These are phyloP conservation scores for Nicotiana knightiana DNA, from an alignment of 257 asterid genomes.

Conservation along the genomic window DNA sequence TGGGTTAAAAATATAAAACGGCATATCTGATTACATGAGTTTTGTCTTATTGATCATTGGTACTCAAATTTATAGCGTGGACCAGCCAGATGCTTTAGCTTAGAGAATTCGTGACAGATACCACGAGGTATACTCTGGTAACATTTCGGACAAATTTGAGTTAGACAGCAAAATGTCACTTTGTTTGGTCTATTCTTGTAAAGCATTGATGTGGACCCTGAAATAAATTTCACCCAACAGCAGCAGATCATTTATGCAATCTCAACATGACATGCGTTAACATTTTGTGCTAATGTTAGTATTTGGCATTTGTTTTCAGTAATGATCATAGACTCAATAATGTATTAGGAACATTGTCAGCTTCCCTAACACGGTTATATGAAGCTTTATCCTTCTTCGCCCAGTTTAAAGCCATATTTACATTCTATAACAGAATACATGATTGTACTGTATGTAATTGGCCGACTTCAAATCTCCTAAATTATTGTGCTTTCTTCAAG, in stretches of 20 bases:
- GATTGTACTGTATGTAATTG: background rate
- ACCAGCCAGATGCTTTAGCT: background rate
- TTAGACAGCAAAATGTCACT: background rate
- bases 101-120: background rate
- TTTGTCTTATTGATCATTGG: background rate
- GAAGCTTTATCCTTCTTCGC: background rate
- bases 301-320: background rate
- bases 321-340: background rate
- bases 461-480: background rate
- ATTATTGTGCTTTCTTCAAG: background rate
- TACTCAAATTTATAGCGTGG: background rate
- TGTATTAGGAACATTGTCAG: background rate
- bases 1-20: background rate
- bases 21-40: background rate
- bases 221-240: background rate
- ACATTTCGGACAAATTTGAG: background rate
- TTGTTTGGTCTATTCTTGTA: background rate
- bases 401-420: background rate
- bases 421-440: background rate
- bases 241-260: background rate
- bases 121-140: background rate
- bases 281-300: background rate
- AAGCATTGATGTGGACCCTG: background rate
- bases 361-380: background rate
- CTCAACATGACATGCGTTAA: background rate